Conservation (phyloP, 225 moss, liverwort and hornwort species). For the Physcomitrium patens region DNA sequence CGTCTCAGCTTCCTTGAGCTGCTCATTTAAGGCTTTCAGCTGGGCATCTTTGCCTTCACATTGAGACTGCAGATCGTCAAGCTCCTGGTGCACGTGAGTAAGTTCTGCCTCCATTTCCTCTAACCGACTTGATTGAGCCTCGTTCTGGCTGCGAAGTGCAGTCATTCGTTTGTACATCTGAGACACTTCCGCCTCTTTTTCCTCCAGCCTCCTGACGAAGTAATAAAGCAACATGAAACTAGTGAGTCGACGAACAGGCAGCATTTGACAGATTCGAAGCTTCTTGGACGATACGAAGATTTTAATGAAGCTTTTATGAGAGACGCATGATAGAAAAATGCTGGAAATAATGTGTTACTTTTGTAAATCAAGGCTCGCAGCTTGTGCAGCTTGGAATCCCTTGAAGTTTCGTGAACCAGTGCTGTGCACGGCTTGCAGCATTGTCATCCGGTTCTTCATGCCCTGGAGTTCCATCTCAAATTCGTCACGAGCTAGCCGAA, state of each 20-base stretch:
- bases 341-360: conserved; percentile 13
- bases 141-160: conserved; percentile 41
- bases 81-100: conserved; percentile 55
- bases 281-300: neutral
- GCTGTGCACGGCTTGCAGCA: conserved; percentile 67
- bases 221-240: neutral
- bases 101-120: conserved; percentile 60
- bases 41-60: conserved; percentile 64
- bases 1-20: conserved; percentile 58
- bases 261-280: neutral
- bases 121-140: conserved; percentile 43
- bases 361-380: conserved; percentile 60
- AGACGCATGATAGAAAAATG: no score
- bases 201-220: conserved; percentile 50
- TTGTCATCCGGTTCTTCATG: conserved; percentile 64
- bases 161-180: conserved; percentile 56
- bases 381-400: conserved; percentile 68
- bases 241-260: neutral
- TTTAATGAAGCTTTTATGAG: no score
- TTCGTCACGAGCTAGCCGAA: conserved; percentile 50
- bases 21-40: conserved; percentile 43
- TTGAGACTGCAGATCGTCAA: conserved; percentile 52
- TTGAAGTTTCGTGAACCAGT: conserved; percentile 59
- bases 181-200: conserved; percentile 51
- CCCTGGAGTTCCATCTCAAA: conserved; percentile 64